Percentiles rank a stretch among this genome's conserved stretches.
These are phyloP conservation scores for Dendrobium catenatum DNA, from an alignment of 106 monocot genomes.

Conservation along the genomic window DNA sequence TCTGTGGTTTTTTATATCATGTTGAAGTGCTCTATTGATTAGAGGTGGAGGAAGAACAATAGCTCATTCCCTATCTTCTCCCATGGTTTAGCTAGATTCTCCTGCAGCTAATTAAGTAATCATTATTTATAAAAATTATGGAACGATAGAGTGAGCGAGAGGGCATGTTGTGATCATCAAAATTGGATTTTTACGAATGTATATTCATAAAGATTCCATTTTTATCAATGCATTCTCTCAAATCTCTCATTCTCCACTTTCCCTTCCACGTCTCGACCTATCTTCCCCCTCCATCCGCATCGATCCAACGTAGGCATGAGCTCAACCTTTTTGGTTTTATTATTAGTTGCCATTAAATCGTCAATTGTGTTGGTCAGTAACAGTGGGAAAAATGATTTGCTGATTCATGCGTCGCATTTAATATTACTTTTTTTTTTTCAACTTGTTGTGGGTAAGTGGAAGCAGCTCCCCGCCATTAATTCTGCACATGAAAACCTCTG, in stretches of 20 bases:
- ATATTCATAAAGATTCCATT: neutral
- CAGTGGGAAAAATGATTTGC: neutral
- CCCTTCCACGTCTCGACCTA: neutral
- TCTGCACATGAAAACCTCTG: slow-evolving; percentile 3
- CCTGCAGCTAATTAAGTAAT: too few relatives aligned
- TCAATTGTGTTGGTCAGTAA: neutral
- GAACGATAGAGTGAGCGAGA: too few relatives aligned
- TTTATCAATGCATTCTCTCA: neutral
- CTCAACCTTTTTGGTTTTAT: too few relatives aligned
- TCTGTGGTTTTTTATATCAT: too few relatives aligned
- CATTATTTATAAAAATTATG: too few relatives aligned
- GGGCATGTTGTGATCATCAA: neutral
- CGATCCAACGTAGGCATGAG: too few relatives aligned
- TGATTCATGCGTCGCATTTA: neutral
- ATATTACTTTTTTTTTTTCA: neutral
- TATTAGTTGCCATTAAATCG: neutral
- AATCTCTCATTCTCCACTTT: neutral
- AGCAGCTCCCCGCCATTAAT: neutral
- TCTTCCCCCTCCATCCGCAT: too few relatives aligned
- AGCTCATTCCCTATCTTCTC: too few relatives aligned
- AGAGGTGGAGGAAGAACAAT: too few relatives aligned
- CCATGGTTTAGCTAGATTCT: too few relatives aligned
- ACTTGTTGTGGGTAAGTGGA: too few relatives aligned
- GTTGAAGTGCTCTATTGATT: too few relatives aligned
- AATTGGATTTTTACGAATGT: neutral